These are phyloP conservation scores for Gnomoniopsis smithogilvyi DNA, from an alignment of 2,329 filamentous ascomycete genomes.

Conservation along the genomic window DNA sequence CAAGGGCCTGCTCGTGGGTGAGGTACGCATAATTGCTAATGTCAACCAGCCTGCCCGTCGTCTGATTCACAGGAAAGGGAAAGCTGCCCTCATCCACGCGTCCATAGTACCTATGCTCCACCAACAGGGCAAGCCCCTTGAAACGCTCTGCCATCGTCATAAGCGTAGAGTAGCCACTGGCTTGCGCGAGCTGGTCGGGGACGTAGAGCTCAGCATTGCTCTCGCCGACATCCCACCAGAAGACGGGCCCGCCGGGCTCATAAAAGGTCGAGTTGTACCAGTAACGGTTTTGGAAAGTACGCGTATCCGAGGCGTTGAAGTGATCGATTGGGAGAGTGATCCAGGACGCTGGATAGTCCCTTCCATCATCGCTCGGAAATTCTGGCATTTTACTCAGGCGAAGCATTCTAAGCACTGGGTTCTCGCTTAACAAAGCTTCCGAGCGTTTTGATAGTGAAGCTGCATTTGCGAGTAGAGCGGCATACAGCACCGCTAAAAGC, in stretches of 20 bases:
- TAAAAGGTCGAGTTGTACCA: conserved; percentile 25
- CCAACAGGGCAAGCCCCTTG: conserved; percentile 22
- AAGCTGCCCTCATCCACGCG: conserved; percentile 16
- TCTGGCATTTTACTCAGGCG: too few relatives aligned
- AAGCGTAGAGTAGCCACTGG: conserved; percentile 11
- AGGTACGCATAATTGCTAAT: conserved; percentile 21
- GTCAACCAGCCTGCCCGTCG: conserved; percentile 11
- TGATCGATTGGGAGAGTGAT: conserved; percentile 23
- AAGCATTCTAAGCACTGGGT: too few relatives aligned
- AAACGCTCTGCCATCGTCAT: conserved; percentile 22
- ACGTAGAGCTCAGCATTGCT: neutral
- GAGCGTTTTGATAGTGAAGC: too few relatives aligned
- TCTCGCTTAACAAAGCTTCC: too few relatives aligned
- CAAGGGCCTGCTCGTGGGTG: conserved; percentile 26
- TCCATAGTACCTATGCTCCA: conserved; percentile 27
- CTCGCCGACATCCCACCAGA: conserved; percentile 25
- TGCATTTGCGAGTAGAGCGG: too few relatives aligned
- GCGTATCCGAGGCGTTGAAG: conserved; percentile 18
- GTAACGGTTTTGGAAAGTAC: conserved; percentile 23
- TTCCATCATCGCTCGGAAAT: conserved; percentile 2
- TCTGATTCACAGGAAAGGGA: conserved; percentile 19
- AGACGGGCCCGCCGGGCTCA: conserved; percentile 22
- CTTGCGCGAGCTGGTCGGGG: conserved; percentile 15
- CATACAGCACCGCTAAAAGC: too few relatives aligned
- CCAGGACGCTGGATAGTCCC: conserved; percentile 7